These are phyloP conservation scores for Coprinopsis marcescibilis DNA, from an alignment of 768 basidiomycete genomes.

Conservation along the genomic window DNA sequence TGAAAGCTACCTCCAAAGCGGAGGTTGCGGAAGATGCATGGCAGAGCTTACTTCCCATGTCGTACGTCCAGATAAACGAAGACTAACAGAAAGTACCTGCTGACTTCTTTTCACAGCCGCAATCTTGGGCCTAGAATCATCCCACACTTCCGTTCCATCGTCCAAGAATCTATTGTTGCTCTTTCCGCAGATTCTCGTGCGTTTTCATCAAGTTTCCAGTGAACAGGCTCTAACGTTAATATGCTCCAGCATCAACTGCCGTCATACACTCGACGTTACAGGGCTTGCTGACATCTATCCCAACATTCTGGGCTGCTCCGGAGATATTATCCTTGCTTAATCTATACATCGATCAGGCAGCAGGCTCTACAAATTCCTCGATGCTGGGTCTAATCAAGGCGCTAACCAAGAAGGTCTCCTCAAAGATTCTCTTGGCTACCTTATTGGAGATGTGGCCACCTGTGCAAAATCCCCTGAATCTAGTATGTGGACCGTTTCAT, in stretches of 20 bases:
- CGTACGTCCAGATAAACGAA: constrained; percentile 36
- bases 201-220: constrained; percentile 1
- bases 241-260: constrained; percentile 27
- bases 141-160: constrained; percentile 72
- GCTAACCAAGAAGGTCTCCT: constrained; percentile 63
- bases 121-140: constrained; percentile 86
- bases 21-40: constrained; percentile 38
- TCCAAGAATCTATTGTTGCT: constrained; percentile 47
- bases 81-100: background rate
- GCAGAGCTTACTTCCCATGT: constrained; percentile 50
- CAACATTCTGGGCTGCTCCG: constrained; percentile 69
- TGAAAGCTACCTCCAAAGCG: constrained; percentile 42
- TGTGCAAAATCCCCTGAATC: constrained; percentile 21
- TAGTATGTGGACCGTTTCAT: constrained; percentile 1
- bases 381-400: constrained; percentile 51
- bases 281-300: constrained; percentile 66
- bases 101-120: constrained; percentile 35
- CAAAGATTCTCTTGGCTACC: constrained; percentile 62
- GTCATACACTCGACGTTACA: constrained; percentile 39
- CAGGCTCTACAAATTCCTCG: constrained; percentile 24
- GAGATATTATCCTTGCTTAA: constrained; percentile 54
- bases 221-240: constrained; percentile 17
- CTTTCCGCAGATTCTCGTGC: constrained; percentile 38
- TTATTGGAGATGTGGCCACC: constrained; percentile 54
- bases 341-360: constrained; percentile 47